Conservation (phyloP, 495 filamentous ascomycete genomes). For the Xylaria bambusicola region DNA sequence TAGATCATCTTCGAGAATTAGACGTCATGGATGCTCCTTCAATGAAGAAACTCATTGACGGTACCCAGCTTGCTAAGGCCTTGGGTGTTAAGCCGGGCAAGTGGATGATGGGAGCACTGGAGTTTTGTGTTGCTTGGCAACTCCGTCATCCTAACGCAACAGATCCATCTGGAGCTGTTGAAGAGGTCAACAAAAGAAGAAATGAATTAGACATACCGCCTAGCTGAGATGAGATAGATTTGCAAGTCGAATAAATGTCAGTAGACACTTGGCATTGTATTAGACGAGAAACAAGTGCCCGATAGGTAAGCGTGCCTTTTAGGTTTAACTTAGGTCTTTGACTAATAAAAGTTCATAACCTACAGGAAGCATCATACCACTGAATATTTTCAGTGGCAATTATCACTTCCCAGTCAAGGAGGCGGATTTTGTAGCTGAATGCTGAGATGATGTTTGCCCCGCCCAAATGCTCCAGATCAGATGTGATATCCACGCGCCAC, state of each 20-base stretch:
- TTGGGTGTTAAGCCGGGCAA: slow-evolving; percentile 66
- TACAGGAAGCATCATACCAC: no score
- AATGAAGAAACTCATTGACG: slow-evolving; percentile 65
- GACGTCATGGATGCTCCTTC: slow-evolving; percentile 52
- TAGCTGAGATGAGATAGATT: slow-evolving; percentile 9
- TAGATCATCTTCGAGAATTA: slow-evolving; percentile 54
- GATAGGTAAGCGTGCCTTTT: neutral
- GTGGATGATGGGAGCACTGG: slow-evolving; percentile 76
- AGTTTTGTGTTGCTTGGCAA: slow-evolving; percentile 80
- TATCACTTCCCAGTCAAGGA: no score
- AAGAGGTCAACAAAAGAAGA: slow-evolving; percentile 59
- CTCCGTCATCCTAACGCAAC: slow-evolving; percentile 69
- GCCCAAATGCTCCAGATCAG: no score
- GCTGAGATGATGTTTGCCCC: no score
- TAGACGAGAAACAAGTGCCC: neutral
- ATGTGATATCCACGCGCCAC: no score
- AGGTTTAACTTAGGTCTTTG: no score
- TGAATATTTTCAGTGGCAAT: no score
- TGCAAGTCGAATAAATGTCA: no score
- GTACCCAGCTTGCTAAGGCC: slow-evolving; percentile 61
- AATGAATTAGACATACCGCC: slow-evolving; percentile 56
- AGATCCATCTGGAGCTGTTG: slow-evolving; percentile 63
- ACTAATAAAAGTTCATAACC: no score
- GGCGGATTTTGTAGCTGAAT: no score
- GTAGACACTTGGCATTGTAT: no score